A percentile compares a stretch with the other conserved stretches of the same genome.
These are phyloP conservation scores for Penicillium rolfsii DNA, from an alignment of 2,329 filamentous ascomycete genomes.

Conservation along the genomic window DNA sequence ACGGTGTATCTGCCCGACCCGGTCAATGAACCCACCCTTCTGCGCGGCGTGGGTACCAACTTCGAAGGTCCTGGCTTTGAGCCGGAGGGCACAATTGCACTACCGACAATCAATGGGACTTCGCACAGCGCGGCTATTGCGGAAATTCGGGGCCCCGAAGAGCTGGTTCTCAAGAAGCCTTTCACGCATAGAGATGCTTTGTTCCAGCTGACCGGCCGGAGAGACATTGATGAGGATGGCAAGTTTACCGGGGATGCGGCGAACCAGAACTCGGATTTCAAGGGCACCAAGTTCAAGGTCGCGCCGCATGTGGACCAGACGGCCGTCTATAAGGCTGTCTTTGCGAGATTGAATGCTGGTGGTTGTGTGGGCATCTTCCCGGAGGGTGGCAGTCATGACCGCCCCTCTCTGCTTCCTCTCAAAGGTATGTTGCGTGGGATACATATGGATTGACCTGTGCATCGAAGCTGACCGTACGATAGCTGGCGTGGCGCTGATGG, in stretches of 20 bases:
- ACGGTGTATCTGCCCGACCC: constrained; percentile 88
- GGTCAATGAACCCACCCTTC: constrained; percentile 76
- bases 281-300: constrained; percentile 81
- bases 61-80: constrained; percentile 75
- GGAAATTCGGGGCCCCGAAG: constrained; percentile 76
- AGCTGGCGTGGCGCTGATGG: constrained; percentile 98
- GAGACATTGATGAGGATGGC: constrained; percentile 70
- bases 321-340: constrained; percentile 90
- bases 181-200: constrained; percentile 78
- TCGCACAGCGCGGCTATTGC: constrained; percentile 82
- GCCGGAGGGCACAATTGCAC: constrained; percentile 79
- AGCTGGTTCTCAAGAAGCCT: constrained; percentile 82
- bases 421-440: constrained; percentile 58
- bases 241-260: constrained; percentile 61
- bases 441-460: constrained; percentile 3
- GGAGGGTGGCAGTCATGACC: constrained; percentile 93
- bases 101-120: constrained; percentile 80
- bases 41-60: constrained; percentile 78
- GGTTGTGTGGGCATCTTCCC: constrained; percentile 97
- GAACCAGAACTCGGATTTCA: constrained; percentile 61
- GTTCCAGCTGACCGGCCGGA: constrained; percentile 78
- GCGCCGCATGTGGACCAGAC: constrained; percentile 94
- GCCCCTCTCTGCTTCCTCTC: constrained; percentile 84
- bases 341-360: constrained; percentile 75
- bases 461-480: constrained; percentile 1